phyloP scores from a whole-genome alignment of 1,284 basidiomycete genomes.

The Cystobasidium sp. region DNA sequence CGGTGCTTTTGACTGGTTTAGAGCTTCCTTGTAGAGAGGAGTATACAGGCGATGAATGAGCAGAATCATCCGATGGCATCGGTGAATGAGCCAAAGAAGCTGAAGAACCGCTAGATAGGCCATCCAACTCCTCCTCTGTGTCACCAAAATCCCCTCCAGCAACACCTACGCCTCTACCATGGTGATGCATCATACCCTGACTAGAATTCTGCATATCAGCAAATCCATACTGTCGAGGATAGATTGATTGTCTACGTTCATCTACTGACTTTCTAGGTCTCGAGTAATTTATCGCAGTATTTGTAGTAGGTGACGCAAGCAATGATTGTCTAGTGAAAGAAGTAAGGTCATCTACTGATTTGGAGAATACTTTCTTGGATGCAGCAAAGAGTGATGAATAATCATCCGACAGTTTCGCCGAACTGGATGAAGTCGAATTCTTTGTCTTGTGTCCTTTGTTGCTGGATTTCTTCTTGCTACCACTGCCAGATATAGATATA shows the following conservation, averaged over 20 bases:
- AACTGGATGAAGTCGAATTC: not conserved
- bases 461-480: not conserved
- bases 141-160: not conserved
- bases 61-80: not conserved
- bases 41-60: not conserved
- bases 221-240: not conserved
- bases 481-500: too few species aligned
- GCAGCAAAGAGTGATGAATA: conserved; percentile 29
- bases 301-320: not conserved
- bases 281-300: not conserved
- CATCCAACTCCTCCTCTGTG: conserved; percentile 6
- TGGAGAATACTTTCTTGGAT: conserved; percentile 34
- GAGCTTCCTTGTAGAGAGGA: not conserved
- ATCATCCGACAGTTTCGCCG: conserved; percentile 17
- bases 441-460: conserved; percentile 1
- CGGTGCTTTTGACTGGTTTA: not conserved
- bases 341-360: conserved; percentile 38
- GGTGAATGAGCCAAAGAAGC: conserved; percentile 17
- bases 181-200: not conserved
- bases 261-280: conserved; percentile 36
- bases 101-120: conserved; percentile 10
- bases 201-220: not conserved
- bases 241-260: conserved; percentile 7
- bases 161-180: not conserved
- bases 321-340: conserved; percentile 23